A percentile compares a stretch with the other conserved stretches of the same genome.
Evolutionary conservation across 73 alveolate species (phyloP).

Genomic region (Paramecium primaurelia): DNA sequence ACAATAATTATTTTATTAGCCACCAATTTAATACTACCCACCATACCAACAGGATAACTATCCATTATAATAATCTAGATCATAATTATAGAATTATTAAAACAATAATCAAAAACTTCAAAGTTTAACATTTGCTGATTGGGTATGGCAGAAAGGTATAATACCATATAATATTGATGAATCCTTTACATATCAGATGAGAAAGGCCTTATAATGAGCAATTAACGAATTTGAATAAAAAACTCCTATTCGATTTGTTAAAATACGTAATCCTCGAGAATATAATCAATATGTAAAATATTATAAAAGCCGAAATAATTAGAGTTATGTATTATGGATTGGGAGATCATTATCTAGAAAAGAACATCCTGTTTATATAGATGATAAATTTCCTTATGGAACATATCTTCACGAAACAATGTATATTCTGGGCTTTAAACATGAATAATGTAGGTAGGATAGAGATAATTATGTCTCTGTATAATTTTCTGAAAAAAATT

Average conservation of each 20-base stretch:
- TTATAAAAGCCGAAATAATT: not conserved
- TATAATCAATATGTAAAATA: not conserved
- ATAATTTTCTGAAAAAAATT: not conserved
- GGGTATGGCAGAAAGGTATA: not conserved
- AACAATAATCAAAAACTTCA: too few species aligned
- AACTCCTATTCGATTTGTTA: not conserved
- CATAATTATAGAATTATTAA: too few species aligned
- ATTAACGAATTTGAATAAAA: not conserved
- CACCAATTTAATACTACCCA: too few species aligned
- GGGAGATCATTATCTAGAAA: not conserved
- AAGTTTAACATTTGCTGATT: not conserved
- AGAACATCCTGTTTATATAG: not conserved
- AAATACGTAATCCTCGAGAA: not conserved
- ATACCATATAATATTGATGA: not conserved
- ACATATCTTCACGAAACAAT: slow-evolving; percentile 25
- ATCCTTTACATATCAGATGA: not conserved
- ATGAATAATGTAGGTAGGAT: slow-evolving; percentile 37
- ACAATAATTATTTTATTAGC: too few species aligned
- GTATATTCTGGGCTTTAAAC: slow-evolving; percentile 36
- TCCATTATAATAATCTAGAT: too few species aligned
- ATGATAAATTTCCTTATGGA: not conserved
- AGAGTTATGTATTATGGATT: not conserved
- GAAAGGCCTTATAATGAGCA: not conserved
- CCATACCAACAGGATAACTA: too few species aligned
- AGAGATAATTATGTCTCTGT: slow-evolving; percentile 5